phyloP scores from a whole-genome alignment of 345 rosid species.

The Lagerstroemia speciosa region DNA sequence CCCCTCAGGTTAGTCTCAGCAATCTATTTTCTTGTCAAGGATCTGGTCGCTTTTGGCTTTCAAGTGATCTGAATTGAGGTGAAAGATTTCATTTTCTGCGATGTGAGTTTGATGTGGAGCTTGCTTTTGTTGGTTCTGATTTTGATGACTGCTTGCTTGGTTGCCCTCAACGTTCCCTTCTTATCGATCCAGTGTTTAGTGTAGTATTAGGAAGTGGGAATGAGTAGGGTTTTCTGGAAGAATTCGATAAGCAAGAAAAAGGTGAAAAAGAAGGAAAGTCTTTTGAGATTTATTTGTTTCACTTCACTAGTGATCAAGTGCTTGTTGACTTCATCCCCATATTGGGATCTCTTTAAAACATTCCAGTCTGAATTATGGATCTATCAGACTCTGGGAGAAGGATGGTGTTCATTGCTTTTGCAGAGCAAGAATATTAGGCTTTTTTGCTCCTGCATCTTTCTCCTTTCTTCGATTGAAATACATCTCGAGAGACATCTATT shows the following conservation, averaged over 20 bases:
- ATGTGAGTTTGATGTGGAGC: not conserved
- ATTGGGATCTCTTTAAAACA: not conserved
- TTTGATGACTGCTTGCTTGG: not conserved
- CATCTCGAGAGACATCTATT: not conserved
- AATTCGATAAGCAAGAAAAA: not conserved
- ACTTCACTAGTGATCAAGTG: not conserved
- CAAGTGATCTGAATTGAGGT: not conserved
- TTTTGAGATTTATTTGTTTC: not conserved
- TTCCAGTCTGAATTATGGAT: not conserved
- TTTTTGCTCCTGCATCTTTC: no score
- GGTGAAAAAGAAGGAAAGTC: not conserved
- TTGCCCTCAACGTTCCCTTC: no score
- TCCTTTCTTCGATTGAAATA: no score
- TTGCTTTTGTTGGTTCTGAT: not conserved
- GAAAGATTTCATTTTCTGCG: no score
- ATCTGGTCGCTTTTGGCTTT: constrained; percentile 1
- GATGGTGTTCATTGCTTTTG: no score
- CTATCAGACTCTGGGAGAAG: no score
- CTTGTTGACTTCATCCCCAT: not conserved
- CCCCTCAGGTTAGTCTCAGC: constrained; percentile 63
- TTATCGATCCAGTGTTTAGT: not conserved
- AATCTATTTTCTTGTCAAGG: not conserved
- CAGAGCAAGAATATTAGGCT: not conserved
- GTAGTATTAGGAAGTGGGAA: not conserved
- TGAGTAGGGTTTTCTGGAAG: not conserved